Evolutionary conservation across 73 alveolate species (phyloP).

Genomic region (Durusdinium trenchii): DNA sequence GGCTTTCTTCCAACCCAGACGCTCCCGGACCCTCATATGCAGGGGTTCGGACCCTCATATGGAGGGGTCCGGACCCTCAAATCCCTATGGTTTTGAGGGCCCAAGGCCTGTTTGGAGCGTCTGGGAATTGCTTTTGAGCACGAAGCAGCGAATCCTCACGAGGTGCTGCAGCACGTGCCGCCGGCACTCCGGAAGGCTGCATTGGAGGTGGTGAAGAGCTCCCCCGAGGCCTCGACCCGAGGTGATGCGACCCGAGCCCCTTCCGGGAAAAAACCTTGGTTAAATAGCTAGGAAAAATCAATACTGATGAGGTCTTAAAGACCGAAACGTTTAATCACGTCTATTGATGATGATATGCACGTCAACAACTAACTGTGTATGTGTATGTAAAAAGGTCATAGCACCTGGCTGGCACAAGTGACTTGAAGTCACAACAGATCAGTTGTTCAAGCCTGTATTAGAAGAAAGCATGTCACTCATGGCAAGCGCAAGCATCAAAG

Average conservation of each 20-base stretch:
- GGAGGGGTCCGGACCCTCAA: no score
- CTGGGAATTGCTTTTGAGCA: no score
- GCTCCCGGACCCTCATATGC: no score
- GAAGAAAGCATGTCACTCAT: not conserved
- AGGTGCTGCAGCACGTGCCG: slow-evolving; percentile 69
- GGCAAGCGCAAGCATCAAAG: not conserved
- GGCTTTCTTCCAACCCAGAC: no score
- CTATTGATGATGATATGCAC: slow-evolving; percentile 2
- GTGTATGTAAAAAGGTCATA: not conserved
- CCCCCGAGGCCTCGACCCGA: slow-evolving; percentile 26
- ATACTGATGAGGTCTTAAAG: slow-evolving; percentile 11
- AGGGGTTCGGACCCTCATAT: no score
- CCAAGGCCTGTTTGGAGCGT: no score
- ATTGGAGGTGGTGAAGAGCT: slow-evolving; percentile 68
- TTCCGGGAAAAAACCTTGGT: not conserved
- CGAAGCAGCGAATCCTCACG: no score
- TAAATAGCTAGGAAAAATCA: not conserved
- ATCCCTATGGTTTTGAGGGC: no score
- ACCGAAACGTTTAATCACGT: slow-evolving; percentile 14
- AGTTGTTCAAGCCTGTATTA: not conserved
- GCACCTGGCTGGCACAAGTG: not conserved
- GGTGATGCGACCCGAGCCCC: no score
- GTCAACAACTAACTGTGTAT: no score
- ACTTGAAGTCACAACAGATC: not conserved
- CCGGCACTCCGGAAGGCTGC: slow-evolving; percentile 64